Evolutionary conservation across 202 grass and related monocot species (phyloP).

Genomic region (Setaria italica): DNA sequence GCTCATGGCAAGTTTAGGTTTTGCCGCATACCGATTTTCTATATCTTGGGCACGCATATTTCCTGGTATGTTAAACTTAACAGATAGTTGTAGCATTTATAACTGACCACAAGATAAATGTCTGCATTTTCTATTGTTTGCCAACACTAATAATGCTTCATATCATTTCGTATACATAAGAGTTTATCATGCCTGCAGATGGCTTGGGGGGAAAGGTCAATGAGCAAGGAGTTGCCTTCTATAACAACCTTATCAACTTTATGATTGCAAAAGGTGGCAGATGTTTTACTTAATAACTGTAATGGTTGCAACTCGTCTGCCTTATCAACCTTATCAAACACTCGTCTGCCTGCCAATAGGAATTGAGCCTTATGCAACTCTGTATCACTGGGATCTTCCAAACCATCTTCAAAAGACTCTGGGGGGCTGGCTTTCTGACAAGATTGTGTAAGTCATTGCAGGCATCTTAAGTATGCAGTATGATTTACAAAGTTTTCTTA

Average conservation of each 20-base stretch:
- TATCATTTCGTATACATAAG: conserved; percentile 14
- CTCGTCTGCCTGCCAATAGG: conserved; percentile 54
- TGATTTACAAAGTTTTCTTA: conserved; percentile 19
- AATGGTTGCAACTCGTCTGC: conserved; percentile 5
- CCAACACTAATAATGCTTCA: not conserved
- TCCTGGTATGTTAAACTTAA: conserved; percentile 68
- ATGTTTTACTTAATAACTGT: conserved; percentile 45
- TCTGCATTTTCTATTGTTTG: conserved; percentile 21
- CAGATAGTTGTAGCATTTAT: conserved; percentile 29
- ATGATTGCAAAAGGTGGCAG: conserved; percentile 86
- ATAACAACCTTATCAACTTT: conserved; percentile 90
- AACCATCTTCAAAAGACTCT: conserved; percentile 71
- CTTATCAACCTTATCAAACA: not conserved
- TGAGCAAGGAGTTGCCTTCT: conserved; percentile 80
- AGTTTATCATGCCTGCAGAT: conserved; percentile 63
- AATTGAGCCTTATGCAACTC: conserved; percentile 85
- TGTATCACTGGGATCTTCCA: conserved; percentile 99
- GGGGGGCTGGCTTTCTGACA: conserved; percentile 93
- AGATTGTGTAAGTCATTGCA: conserved; percentile 83
- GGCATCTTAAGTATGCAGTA: conserved; percentile 37
- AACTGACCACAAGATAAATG: not conserved
- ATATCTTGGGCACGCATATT: conserved; percentile 98
- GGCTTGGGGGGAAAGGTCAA: conserved; percentile 82
- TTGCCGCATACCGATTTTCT: conserved; percentile 93
- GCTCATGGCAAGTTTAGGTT: conserved; percentile 88